Base-by-base conservation (phyloP, 495 filamentous ascomycete genomes). In the Xylaria flabelliformis region DNA sequence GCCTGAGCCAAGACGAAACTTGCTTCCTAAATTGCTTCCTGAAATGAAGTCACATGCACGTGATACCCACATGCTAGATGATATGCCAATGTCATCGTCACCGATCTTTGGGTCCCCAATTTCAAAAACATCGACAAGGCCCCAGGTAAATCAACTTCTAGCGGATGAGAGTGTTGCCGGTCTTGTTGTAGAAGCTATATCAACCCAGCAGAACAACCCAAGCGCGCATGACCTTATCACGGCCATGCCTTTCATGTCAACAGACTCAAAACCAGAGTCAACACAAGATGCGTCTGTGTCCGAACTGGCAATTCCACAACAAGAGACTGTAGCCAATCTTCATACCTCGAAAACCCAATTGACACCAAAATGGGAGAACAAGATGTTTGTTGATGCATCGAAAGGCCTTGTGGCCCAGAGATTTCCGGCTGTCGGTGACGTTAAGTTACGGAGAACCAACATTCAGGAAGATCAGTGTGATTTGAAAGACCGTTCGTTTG, bases 321-420 rank as follows among this genome's bases (percentile, higher is more conserved):
- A 51, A 13, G 21, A 55, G 6, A 74, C 67, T 48, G 61, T 69
- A 13, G 62, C 67, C 4, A 70, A 21, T 39, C 69, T 53, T 24
- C 56, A 73, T 5, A 29, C 65, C 26, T 58, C 70, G 29, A 76
- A 74, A 62, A 48, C 56, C 12, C 71, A 59, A 19, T 74, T 74
- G 21, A 81, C 82, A 10, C 82, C 83, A 0, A 82, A 77, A 9
- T 84, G 80, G 3, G 81, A 82, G 17, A 70, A 67, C 21, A 83
- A 85, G 4, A 76, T 77, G 13, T 88, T 83, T 70, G 80, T 85
- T 13, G 87, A 88, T 69, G 87, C 85, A 26, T 77, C 76, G 17
- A 80, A 76, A 41, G 86, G 83, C 46, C 85, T 83, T 34, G 15
- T 42, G 19, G 17, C 15, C 1, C 48, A 44, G 48, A 51, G 61